These are phyloP conservation scores for Epichloe typhina DNA, from an alignment of 2,329 filamentous ascomycete genomes.

Conservation along the genomic window DNA sequence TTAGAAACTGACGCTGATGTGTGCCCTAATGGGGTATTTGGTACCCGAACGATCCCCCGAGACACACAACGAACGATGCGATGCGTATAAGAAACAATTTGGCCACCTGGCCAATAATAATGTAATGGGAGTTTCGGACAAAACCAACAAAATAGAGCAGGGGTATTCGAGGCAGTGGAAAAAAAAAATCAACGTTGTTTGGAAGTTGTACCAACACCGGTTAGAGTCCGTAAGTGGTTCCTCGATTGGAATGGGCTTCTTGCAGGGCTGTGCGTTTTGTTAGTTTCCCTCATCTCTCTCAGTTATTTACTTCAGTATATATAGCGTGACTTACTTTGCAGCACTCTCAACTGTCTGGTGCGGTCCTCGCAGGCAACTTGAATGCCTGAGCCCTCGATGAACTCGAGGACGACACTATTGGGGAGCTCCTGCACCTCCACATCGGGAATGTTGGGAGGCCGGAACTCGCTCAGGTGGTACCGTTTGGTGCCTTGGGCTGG, in stretches of 20 bases:
- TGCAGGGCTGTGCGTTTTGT: slow-evolving; percentile 16
- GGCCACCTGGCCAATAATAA: background rate
- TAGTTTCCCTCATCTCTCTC: background rate
- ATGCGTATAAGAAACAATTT: background rate
- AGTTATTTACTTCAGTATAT: background rate
- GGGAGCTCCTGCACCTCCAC: slow-evolving; percentile 87
- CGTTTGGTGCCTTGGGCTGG: slow-evolving; percentile 46
- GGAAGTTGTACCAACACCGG: background rate
- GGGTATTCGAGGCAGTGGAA: background rate
- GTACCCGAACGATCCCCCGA: background rate
- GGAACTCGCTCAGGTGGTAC: slow-evolving; percentile 79
- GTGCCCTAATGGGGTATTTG: background rate
- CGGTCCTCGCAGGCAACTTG: slow-evolving; percentile 53
- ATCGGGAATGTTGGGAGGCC: slow-evolving; percentile 67
- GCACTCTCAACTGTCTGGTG: slow-evolving; percentile 39
- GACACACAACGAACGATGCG: background rate
- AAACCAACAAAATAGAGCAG: background rate
- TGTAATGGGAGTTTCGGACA: background rate
- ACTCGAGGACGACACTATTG: slow-evolving; percentile 59
- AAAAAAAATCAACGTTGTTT: background rate
- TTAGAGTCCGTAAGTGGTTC: slow-evolving; percentile 19
- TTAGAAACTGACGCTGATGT: background rate
- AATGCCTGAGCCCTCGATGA: slow-evolving; percentile 46
- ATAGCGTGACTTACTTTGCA: slow-evolving; percentile 33
- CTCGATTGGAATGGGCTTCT: slow-evolving; percentile 23